Evolutionary conservation across 352 stramenopile species (phyloP).

Genomic region (Pythium sp.): DNA sequence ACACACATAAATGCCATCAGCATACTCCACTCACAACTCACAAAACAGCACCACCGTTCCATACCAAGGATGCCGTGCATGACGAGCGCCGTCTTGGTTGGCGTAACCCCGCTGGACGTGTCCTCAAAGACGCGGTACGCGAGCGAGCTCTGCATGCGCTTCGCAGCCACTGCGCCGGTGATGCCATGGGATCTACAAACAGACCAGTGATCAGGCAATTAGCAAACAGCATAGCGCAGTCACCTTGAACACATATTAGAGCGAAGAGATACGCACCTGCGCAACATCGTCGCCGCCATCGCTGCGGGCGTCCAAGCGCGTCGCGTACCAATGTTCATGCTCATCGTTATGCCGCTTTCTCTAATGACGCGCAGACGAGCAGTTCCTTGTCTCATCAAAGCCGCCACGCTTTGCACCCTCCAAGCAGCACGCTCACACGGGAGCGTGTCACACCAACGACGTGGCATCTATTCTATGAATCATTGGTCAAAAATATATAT

Average conservation of each 20-base stretch:
- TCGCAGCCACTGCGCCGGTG: neutral
- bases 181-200: neutral
- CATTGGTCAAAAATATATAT: neutral
- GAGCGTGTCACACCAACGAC: conserved; percentile 6
- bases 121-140: conserved; percentile 68
- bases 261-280: neutral
- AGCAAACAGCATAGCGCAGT: neutral
- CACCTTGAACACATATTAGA: neutral
- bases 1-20: neutral
- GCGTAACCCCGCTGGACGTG: conserved; percentile 21
- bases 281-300: neutral
- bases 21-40: neutral
- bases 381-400: neutral
- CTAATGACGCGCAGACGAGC: neutral
- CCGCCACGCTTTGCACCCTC: neutral
- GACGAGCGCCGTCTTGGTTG: conserved; percentile 71
- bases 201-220: neutral
- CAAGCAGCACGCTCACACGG: neutral
- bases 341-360: neutral
- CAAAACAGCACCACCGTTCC: neutral
- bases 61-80: conserved; percentile 83
- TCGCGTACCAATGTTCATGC: conserved; percentile 1
- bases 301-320: neutral
- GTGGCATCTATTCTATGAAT: neutral
- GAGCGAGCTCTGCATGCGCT: conserved; percentile 46